phyloP scores from a whole-genome alignment of 176 grass and related monocot species.

The Phoenix roebelenii region DNA sequence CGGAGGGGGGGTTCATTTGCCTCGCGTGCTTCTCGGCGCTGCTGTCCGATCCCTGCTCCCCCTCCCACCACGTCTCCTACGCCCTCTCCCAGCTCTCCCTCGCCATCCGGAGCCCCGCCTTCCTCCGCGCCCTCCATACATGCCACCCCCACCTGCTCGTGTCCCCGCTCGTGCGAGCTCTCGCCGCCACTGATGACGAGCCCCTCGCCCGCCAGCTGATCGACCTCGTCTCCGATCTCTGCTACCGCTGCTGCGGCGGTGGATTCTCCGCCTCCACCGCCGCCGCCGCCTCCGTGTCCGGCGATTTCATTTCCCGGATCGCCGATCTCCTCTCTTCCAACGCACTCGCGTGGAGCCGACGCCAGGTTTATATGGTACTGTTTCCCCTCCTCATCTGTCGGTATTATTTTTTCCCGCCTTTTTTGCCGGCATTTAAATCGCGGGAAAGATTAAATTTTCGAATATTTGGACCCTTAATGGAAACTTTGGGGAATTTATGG shows the following conservation, averaged over 20 bases:
- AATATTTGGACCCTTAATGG: no score
- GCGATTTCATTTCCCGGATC: constrained; percentile 53
- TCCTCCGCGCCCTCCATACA: constrained; percentile 21
- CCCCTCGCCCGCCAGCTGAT: constrained; percentile 39
- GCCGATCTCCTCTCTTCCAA: constrained; percentile 45
- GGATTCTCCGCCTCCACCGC: not conserved
- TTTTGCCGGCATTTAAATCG: no score
- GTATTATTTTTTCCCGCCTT: no score
- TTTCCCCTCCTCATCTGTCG: not conserved
- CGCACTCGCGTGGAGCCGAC: constrained; percentile 39
- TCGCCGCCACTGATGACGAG: constrained; percentile 40
- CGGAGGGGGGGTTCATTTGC: constrained; percentile 45
- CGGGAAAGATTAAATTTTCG: no score
- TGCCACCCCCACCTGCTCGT: constrained; percentile 56
- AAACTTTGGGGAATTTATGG: no score
- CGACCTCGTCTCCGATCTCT: constrained; percentile 53
- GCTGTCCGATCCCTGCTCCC: constrained; percentile 41
- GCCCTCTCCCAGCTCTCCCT: constrained; percentile 66
- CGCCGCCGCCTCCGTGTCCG: constrained; percentile 37
- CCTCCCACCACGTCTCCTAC: constrained; percentile 77
- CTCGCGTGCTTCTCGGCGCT: constrained; percentile 59
- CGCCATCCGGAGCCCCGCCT: constrained; percentile 32
- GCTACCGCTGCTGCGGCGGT: not conserved
- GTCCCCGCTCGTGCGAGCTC: constrained; percentile 46
- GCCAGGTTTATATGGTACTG: constrained; percentile 62